Base-by-base conservation (phyloP, 345 rosid genomes). In the Linum trigynum region DNA sequence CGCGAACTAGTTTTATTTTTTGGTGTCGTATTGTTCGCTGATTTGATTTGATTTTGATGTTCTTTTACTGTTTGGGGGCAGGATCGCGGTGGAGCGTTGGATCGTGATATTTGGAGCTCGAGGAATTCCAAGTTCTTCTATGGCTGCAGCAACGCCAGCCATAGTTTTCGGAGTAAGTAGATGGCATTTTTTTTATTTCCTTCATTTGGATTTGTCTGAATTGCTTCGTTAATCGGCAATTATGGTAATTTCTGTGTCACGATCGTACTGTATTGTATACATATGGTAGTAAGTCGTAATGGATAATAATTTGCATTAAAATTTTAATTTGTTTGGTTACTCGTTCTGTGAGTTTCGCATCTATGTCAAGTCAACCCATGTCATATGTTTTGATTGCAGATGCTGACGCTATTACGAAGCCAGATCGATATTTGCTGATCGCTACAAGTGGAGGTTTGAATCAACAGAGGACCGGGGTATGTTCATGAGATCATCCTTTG, bases 391-490 rank as follows among this genome's bases (percentile, higher is more conserved):
- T 15, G 70, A 50, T 56, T 76, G 71, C 82, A 91, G 97, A 80
- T 75, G 87, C 85, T 59, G 71, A 65, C 71, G 75, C 73, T 12
- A 51, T 85, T 42, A 86, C 89, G 3, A 78, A 64, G 6, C 71
- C 74, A 11, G 79, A 85, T 69, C 83, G 94, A 5, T 88, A 83
- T 86, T 67, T 91, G 82, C 76, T 79, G 35, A 86, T 91, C 57
- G 92, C 87, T 7, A 85, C 97, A 9, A 91, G 94, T 62, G 97
- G 97, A 70, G 97, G 97, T 38, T 81, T 91, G 83, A 91, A 91
- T 82, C 97, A 91, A 75, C 97, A 91, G 62, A 79, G 97, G 69
- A 91, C 97, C 32, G 97, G 97, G 83, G 97, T 91, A 76, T 62
- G 69, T 75, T 81, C 64, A 61, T 75, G 43, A 56, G 32, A 55